phyloP scores from a whole-genome alignment of 257 asterid genomes.

The Solanum verrucosum region DNA sequence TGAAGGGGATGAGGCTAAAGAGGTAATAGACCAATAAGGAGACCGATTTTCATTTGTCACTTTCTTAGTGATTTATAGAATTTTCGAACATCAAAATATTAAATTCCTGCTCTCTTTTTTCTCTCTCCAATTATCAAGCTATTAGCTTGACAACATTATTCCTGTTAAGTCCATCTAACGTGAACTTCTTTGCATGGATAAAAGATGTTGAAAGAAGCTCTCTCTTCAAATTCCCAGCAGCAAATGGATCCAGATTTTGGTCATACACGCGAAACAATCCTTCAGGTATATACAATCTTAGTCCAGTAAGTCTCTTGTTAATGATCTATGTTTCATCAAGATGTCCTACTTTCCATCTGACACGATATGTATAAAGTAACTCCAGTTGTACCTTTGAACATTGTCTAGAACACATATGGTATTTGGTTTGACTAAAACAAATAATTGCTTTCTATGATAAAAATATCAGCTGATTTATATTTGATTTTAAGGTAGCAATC shows the following conservation, averaged over 20 bases:
- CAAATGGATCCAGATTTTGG: slow-evolving; percentile 51
- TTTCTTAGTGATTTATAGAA: background rate
- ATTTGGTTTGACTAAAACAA: background rate
- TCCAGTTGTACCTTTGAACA: background rate
- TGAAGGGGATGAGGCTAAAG: slow-evolving; percentile 77
- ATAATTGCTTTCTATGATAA: background rate
- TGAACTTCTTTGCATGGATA: slow-evolving; percentile 11
- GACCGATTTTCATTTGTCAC: background rate
- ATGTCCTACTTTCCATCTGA: background rate
- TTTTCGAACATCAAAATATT: background rate
- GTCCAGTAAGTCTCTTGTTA: background rate
- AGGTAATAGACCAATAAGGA: slow-evolving; percentile 26
- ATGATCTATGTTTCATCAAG: background rate
- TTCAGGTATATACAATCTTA: slow-evolving; percentile 41
- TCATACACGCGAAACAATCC: slow-evolving; percentile 70
- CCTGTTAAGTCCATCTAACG: background rate
- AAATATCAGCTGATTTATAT: background rate
- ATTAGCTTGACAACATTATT: background rate
- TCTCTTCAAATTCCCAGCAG: slow-evolving; percentile 50
- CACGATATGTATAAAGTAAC: background rate
- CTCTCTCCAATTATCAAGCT: background rate
- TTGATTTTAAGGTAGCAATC: background rate
- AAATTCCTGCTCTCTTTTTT: background rate
- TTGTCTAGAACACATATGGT: background rate
- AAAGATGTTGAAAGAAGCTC: slow-evolving; percentile 67